Evolutionary conservation across 148 eudicot genomes (phyloP), one percentile per base, ranked within the genome.

Genomic region (Silene conica): DNA sequence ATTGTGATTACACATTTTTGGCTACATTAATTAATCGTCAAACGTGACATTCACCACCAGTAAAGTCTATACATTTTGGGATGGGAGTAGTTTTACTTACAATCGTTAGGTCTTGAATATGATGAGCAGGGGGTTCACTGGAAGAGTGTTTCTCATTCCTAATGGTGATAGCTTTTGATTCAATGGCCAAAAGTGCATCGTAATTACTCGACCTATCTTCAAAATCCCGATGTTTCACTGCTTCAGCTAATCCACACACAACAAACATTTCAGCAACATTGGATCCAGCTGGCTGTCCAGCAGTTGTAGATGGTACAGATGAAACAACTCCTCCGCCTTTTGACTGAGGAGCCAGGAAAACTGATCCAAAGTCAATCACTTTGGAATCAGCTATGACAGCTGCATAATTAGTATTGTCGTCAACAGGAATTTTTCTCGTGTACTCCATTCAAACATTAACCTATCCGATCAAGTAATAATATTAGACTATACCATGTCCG

Each of bases 391-490:
- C 65, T 14, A 87, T 55, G 26, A 73, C 82, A 67, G 86, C 67
- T 13, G 76, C 80, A 48, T 84, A 85, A 75, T 68, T 78, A 67
- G 81, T 25, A 79, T 83, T 90, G 61, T 88, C 96, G 23, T 76
- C 77, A 76, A 77, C 16, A 65, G 79, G 46, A 28, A 96, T 80
- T 88, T 89, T 92, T 75, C 94, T 89, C n/a, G 92, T 86, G 82
- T 96, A 96, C 79, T 96, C 99, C 97, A 96, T 90, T 43, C 91
- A 90, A 72, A 96, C 97, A 74, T 88, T 86, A 73, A 96, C 99
- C 99, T 96, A 80, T 72, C 34, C 76, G 59, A 78, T 45, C 43
- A 28, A 48, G 12, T 50, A 38, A 57, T 22, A 8, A 10, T 62
- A n/a, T 83, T 65, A 84, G 48, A 71, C 54, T 67, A 73, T 86